phyloP scores from a whole-genome alignment of 192 early-diverging fungal genomes.

The Rhizophagus prolifer region DNA sequence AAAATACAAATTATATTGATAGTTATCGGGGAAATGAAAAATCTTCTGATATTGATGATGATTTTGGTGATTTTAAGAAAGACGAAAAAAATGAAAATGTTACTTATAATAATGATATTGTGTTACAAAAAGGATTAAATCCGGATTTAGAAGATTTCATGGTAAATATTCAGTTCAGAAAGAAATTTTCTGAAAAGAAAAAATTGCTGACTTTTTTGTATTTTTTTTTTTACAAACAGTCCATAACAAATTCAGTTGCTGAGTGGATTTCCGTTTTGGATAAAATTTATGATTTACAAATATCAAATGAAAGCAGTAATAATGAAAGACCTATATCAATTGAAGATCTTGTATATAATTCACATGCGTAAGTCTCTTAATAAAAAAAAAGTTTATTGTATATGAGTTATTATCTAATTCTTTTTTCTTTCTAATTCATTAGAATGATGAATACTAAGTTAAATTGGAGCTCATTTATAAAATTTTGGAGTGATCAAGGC shows the following conservation, averaged over 20 bases:
- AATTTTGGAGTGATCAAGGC: background rate
- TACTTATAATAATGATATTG: background rate
- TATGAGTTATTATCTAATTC: background rate
- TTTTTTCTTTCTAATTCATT: background rate
- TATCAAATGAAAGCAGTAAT: background rate
- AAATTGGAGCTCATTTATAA: constrained; percentile 1
- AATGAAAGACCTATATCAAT: background rate
- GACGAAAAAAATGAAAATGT: background rate
- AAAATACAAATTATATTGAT: background rate
- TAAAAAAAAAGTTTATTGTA: background rate
- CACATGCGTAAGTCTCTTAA: background rate
- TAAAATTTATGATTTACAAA: background rate
- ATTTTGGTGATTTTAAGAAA: background rate
- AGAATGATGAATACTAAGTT: background rate
- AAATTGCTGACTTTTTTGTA: background rate
- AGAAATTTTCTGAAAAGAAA: background rate
- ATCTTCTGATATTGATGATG: background rate
- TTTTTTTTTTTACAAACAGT: background rate
- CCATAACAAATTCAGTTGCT: background rate
- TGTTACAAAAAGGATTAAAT: background rate
- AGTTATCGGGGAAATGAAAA: background rate
- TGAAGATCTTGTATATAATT: constrained; percentile 6
- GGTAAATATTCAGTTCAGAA: background rate
- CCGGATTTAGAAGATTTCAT: background rate
- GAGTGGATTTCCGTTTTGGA: background rate